phyloP scores from a whole-genome alignment of 345 rosid species.

The Salix brachista region DNA sequence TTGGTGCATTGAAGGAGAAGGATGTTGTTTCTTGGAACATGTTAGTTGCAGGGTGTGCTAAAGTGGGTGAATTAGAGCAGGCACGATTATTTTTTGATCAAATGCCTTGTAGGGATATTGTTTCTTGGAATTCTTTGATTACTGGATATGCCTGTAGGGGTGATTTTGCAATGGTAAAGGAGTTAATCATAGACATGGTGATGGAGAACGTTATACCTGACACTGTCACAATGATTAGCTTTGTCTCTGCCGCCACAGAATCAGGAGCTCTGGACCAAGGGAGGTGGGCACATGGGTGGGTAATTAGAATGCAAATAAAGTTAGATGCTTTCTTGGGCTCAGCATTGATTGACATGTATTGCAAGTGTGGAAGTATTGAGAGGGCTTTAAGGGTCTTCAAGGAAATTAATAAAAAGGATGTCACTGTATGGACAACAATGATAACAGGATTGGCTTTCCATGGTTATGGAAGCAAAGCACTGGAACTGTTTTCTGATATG shows the following conservation, averaged over 20 bases:
- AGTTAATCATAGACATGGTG: slow-evolving; percentile 5
- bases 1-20: slow-evolving; percentile 27
- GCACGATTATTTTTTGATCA: slow-evolving; percentile 13
- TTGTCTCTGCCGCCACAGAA: slow-evolving; percentile 19
- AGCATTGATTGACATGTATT: slow-evolving; percentile 25
- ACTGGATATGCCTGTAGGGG: slow-evolving; percentile 17
- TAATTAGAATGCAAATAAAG: slow-evolving; percentile 16
- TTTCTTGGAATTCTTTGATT: slow-evolving; percentile 28
- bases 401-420: slow-evolving; percentile 14
- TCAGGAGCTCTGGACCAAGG: slow-evolving; percentile 13
- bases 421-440: slow-evolving; percentile 20
- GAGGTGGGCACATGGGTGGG: slow-evolving; percentile 23
- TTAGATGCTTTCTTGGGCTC: slow-evolving; percentile 21
- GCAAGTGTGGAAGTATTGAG: slow-evolving; percentile 21
- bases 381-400: slow-evolving; percentile 13
- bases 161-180: slow-evolving; percentile 3
- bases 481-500: slow-evolving; percentile 19
- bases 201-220: slow-evolving; percentile 7
- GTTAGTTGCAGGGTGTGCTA: slow-evolving; percentile 21
- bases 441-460: slow-evolving; percentile 22
- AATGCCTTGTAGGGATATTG: slow-evolving; percentile 15
- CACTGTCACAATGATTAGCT: slow-evolving; percentile 10
- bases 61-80: slow-evolving; percentile 11
- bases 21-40: slow-evolving; percentile 28
- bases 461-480: slow-evolving; percentile 21